Evolutionary conservation across 331 rosid genomes (phyloP).

Genomic region (Cydonia oblonga): DNA sequence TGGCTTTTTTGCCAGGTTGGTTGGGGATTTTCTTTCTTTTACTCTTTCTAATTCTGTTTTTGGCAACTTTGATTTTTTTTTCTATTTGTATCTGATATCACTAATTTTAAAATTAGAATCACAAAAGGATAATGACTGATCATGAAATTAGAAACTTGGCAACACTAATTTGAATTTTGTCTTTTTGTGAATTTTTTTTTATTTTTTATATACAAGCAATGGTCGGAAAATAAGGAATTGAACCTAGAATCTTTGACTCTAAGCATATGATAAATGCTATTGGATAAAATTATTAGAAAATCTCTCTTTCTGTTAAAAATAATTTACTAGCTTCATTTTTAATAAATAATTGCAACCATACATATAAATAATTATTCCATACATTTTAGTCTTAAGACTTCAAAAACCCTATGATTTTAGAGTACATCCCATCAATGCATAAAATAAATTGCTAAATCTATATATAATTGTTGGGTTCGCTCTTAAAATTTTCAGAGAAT

Average conservation of each 20-base stretch:
- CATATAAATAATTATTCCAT: not conserved
- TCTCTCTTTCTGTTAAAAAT: not conserved
- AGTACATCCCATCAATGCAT: not conserved
- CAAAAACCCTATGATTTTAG: not conserved
- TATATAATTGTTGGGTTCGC: not conserved
- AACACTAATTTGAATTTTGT: not conserved
- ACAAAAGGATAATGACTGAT: not conserved
- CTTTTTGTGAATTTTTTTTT: not conserved
- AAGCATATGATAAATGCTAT: too few relatives aligned
- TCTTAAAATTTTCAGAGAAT: not conserved
- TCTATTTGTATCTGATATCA: too few relatives aligned
- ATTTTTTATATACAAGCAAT: not conserved
- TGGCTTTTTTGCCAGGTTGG: conserved; percentile 51
- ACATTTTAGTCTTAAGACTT: not conserved
- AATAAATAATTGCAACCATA: not conserved
- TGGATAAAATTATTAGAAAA: not conserved
- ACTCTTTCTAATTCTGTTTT: not conserved
- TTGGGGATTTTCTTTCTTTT: not conserved
- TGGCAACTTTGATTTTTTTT: not conserved
- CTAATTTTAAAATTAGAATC: not conserved
- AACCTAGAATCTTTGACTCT: too few relatives aligned
- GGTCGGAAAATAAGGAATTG: not conserved
- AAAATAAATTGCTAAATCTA: not conserved
- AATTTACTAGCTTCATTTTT: not conserved
- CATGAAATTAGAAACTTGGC: not conserved